phyloP scores from a whole-genome alignment of 2,329 filamentous ascomycete species.

The Aspergillus fijiensis region DNA sequence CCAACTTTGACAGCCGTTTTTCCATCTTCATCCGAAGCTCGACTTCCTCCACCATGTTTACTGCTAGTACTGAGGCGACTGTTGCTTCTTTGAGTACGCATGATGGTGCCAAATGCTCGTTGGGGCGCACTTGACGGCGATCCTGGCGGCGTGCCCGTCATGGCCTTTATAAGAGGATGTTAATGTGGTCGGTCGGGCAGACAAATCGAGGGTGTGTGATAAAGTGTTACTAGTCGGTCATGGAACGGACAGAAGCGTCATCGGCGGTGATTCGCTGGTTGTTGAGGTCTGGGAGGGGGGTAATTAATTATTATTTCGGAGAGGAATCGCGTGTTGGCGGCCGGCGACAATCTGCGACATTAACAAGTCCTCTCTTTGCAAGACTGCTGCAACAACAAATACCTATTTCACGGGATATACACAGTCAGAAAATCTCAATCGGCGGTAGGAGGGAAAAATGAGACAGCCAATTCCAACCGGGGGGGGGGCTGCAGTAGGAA shows the following conservation, averaged over 20 bases:
- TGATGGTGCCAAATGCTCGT: conserved; percentile 78
- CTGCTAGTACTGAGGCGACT: conserved; percentile 81
- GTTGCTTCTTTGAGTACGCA: conserved; percentile 72
- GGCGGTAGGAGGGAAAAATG: not conserved
- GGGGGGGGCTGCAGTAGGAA: conserved; percentile 3
- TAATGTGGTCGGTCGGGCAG: conserved; percentile 10
- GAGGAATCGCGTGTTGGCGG: conserved; percentile 20
- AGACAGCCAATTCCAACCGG: not conserved
- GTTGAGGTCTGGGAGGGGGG: not conserved
- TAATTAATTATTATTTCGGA: conserved; percentile 5
- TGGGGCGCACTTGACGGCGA: conserved; percentile 60
- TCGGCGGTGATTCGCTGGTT: conserved; percentile 11
- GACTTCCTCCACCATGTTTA: conserved; percentile 72
- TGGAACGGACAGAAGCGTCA: conserved; percentile 17
- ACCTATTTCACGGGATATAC: not conserved
- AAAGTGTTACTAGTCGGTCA: conserved; percentile 14
- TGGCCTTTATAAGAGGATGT: conserved; percentile 34
- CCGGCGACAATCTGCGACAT: conserved; percentile 23
- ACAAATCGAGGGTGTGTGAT: conserved; percentile 12
- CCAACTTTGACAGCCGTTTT: conserved; percentile 95
- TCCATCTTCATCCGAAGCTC: conserved; percentile 83
- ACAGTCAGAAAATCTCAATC: conserved; percentile 1
- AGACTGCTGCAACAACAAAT: conserved; percentile 1
- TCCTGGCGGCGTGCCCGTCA: conserved; percentile 69
- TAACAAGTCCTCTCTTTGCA: conserved; percentile 11